Percentiles rank a stretch among this genome's conserved stretches.
Evolutionary conservation across 1,284 basidiomycete species (phyloP).

Genomic region (Anthracocystis setariae): DNA sequence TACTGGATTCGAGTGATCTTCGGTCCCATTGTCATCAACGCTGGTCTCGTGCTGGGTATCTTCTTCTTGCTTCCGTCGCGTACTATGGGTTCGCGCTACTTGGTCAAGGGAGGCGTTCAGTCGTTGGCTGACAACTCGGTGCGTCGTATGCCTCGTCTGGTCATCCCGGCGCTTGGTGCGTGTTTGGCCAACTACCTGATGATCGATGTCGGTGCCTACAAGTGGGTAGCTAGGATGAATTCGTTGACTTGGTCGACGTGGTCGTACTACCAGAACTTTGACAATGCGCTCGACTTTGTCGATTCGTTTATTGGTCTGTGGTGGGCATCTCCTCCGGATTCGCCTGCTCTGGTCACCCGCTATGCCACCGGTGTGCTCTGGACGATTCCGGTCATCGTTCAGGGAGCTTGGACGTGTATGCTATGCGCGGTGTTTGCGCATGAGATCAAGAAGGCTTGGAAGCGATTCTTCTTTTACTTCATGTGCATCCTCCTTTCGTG

Average conservation of each 20-base stretch:
- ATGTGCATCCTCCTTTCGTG: slow-evolving; percentile 51
- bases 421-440: slow-evolving; percentile 54
- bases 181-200: slow-evolving; percentile 55
- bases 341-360: slow-evolving; percentile 47
- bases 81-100: slow-evolving; percentile 56
- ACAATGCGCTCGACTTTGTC: slow-evolving; percentile 51
- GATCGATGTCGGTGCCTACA: slow-evolving; percentile 55
- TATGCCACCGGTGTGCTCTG: slow-evolving; percentile 64
- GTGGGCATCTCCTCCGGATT: slow-evolving; percentile 50
- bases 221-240: slow-evolving; percentile 54
- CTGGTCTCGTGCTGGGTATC: slow-evolving; percentile 54
- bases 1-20: slow-evolving; percentile 53
- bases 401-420: slow-evolving; percentile 55
- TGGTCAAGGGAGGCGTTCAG: slow-evolving; percentile 51
- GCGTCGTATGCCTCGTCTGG: slow-evolving; percentile 58
- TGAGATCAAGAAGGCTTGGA: slow-evolving; percentile 54
- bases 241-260: slow-evolving; percentile 59
- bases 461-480: slow-evolving; percentile 57
- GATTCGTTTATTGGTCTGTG: slow-evolving; percentile 54
- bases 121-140: slow-evolving; percentile 54
- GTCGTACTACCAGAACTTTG: slow-evolving; percentile 59
- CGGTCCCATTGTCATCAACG: slow-evolving; percentile 54
- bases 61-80: slow-evolving; percentile 58
- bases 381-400: slow-evolving; percentile 61
- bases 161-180: slow-evolving; percentile 51